phyloP scores from a whole-genome alignment of 345 rosid genomes.

The Reutealis trisperma region DNA sequence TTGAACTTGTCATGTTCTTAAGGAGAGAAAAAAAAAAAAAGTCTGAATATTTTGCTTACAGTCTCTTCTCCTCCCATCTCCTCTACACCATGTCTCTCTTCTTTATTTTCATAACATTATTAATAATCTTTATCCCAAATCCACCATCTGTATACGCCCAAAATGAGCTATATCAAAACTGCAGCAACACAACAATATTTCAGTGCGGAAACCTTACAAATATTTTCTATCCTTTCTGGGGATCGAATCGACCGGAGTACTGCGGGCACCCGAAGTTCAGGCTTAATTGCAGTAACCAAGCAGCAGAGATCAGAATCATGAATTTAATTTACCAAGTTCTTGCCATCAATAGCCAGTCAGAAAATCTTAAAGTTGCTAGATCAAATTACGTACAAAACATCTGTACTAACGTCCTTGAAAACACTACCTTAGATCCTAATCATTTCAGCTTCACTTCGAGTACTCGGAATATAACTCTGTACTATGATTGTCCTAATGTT shows the following conservation, averaged over 20 bases:
- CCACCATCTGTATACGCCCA: background rate
- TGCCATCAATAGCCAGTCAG: background rate
- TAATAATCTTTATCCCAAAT: background rate
- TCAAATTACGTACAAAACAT: slow-evolving; percentile 8
- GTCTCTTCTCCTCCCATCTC: background rate
- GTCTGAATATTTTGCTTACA: too few relatives aligned
- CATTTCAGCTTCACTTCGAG: background rate
- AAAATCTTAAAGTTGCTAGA: slow-evolving; percentile 8
- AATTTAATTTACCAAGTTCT: background rate
- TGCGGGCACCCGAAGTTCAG: background rate
- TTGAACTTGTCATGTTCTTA: too few relatives aligned
- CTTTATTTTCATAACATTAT: background rate
- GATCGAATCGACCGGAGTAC: background rate
- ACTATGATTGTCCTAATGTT: slow-evolving; percentile 20
- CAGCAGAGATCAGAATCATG: background rate
- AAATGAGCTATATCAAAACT: background rate
- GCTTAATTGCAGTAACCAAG: background rate
- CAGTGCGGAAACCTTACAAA: background rate
- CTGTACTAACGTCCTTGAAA: slow-evolving; percentile 6
- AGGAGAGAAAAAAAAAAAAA: too few relatives aligned
- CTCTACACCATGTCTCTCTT: background rate
- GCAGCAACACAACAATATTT: background rate
- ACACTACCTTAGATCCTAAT: background rate
- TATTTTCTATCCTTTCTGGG: slow-evolving; percentile 23
- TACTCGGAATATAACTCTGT: slow-evolving; percentile 19